Evolutionary conservation across 495 filamentous ascomycete species (phyloP).

Genomic region (Tuber umbilicatum): DNA sequence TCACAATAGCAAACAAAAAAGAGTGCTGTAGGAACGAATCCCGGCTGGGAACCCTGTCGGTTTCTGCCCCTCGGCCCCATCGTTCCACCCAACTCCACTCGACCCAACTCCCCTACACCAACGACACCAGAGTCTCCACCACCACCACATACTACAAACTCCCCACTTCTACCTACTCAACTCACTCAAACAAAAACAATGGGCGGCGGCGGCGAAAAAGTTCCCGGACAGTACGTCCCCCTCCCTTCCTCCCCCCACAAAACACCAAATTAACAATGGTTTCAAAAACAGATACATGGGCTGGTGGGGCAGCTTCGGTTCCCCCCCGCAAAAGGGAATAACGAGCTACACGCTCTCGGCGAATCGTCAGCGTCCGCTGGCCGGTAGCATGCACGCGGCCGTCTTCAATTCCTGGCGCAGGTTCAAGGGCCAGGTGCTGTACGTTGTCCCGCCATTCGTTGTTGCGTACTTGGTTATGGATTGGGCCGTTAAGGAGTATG

Average conservation of each 20-base stretch:
- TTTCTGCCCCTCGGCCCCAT: background rate
- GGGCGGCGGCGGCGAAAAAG: slow-evolving; percentile 56
- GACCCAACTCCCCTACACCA: background rate
- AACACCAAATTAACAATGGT: background rate
- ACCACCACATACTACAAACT: slow-evolving; percentile 5
- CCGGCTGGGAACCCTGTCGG: background rate
- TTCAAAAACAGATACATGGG: slow-evolving; percentile 64
- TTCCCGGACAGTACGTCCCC: slow-evolving; percentile 64
- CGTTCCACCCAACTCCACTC: background rate
- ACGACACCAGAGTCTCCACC: slow-evolving; percentile 40
- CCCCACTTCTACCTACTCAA: slow-evolving; percentile 30
- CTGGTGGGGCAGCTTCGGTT: slow-evolving; percentile 71
- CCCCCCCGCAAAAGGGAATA: slow-evolving; percentile 57
- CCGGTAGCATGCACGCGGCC: slow-evolving; percentile 56
- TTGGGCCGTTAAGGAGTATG: slow-evolving; percentile 78
- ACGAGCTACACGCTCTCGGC: slow-evolving; percentile 56
- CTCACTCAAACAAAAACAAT: slow-evolving; percentile 50
- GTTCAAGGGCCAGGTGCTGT: slow-evolving; percentile 58
- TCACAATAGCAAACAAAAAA: background rate
- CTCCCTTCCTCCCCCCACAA: slow-evolving; percentile 26
- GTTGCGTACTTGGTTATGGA: slow-evolving; percentile 69
- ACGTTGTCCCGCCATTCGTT: slow-evolving; percentile 70
- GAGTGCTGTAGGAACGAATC: background rate
- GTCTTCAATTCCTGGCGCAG: slow-evolving; percentile 50
- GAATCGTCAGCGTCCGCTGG: slow-evolving; percentile 61